A percentile compares a stretch with the other conserved stretches of the same genome.
phyloP scores from a whole-genome alignment of 2,329 filamentous ascomycete species.

The Colletotrichum spaethianum region DNA sequence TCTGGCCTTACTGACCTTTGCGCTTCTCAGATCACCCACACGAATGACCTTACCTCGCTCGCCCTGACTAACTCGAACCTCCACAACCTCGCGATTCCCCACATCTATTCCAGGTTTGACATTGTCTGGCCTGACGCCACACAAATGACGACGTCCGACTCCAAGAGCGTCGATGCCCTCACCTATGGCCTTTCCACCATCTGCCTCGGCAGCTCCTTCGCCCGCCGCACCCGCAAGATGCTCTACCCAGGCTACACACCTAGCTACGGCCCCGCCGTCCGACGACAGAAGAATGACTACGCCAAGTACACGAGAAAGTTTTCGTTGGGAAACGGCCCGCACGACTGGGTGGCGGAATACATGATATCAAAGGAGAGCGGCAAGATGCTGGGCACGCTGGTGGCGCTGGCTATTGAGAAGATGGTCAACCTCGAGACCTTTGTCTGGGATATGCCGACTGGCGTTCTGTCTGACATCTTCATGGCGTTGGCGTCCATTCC shows the following conservation, averaged over 20 bases:
- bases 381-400: constrained; percentile 89
- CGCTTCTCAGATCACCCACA: constrained; percentile 76
- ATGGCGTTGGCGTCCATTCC: constrained; percentile 81
- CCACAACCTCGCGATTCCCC: constrained; percentile 80
- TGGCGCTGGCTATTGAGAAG: constrained; percentile 82
- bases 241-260: constrained; percentile 44
- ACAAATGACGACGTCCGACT: constrained; percentile 73
- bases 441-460: constrained; percentile 91
- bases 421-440: constrained; percentile 89
- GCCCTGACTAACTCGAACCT: constrained; percentile 84
- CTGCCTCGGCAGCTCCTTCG: constrained; percentile 74
- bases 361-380: constrained; percentile 86
- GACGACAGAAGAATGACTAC: constrained; percentile 72
- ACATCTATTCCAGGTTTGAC: constrained; percentile 88
- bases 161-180: constrained; percentile 83
- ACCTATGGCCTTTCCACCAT: constrained; percentile 87
- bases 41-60: constrained; percentile 84
- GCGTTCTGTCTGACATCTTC: constrained; percentile 85
- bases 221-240: constrained; percentile 54
- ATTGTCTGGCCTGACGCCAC: constrained; percentile 86
- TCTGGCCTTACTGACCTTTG: constrained; percentile 32
- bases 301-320: constrained; percentile 86
- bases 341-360: constrained; percentile 85
- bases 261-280: constrained; percentile 35
- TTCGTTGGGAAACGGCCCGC: constrained; percentile 85